Base-by-base conservation (phyloP, 2,329 filamentous ascomycete genomes). In the Penicillium hordei region DNA sequence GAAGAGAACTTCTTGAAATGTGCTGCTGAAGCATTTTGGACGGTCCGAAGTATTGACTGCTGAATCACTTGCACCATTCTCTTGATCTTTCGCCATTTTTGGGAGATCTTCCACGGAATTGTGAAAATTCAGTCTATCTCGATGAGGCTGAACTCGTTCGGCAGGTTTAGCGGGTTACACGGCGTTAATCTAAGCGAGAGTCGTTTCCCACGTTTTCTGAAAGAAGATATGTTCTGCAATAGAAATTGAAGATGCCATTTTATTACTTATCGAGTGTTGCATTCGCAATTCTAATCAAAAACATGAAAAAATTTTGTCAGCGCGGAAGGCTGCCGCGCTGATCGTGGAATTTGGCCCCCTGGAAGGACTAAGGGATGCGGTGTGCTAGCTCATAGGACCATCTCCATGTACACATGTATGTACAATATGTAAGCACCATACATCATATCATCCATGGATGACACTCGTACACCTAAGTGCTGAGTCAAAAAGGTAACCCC, bases 1-100 rank as follows among this genome's bases (percentile, higher is more conserved):
- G 65, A 89, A 89, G 2, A 86, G 74, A 38, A 84, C 78, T 75
- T 89, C 87, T 65, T 88, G 83, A 2, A 83, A 55, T 0, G 85
- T 87, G 42, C 79, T 86, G 42, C 73, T 80, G 78, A 90, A 89
- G 72, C 83, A 66, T 48, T 59, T 52, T 7, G 66, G 59, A 25
- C 65, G 60, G 33, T 58, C 38, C 8, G 57, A 29, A 46, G 52
- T 31, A 23, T 27, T 56, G 19, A 55, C 31, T 6, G 51, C 39
- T 7, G 55, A 42, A 10, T 49, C 29, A 38, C 60, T 61, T 44
- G 64, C 62, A 13, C 53, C 46, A 25, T 64, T 62, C 42, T 65
- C 65, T 46, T 55, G 57, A 10, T 65, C 58, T 23, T 40, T 27
- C 6, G 21, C 21, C 46, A 52, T 49, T 43, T 43, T 12, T 13